phyloP scores from a whole-genome alignment of 352 stramenopile genomes.

The Globisporangium polare region DNA sequence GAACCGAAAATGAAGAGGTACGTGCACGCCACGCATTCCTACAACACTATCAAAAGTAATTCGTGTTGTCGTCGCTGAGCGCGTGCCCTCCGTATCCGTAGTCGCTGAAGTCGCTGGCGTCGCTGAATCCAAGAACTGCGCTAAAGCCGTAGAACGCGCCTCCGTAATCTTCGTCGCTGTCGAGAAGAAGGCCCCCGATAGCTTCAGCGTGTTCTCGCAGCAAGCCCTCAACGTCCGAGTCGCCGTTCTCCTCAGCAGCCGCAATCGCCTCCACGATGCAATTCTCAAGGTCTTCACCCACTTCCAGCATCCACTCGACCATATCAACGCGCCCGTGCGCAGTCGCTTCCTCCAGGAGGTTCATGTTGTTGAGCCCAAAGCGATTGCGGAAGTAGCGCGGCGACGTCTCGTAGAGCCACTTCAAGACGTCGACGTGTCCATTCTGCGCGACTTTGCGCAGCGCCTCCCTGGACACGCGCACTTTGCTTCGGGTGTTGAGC shows the following conservation, averaged over 20 bases:
- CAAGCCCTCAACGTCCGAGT: not conserved
- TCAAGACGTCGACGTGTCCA: not conserved
- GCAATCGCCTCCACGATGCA: not conserved
- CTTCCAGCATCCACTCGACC: not conserved
- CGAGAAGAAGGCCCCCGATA: not conserved
- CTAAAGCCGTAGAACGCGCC: too few relatives aligned
- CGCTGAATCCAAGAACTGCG: too few relatives aligned
- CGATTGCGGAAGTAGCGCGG: not conserved
- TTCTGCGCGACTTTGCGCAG: not conserved
- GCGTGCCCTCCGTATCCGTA: too few relatives aligned
- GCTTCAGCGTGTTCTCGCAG: not conserved
- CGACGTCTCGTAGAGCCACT: constrained; percentile 3
- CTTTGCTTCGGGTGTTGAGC: not conserved
- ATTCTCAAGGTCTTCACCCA: not conserved
- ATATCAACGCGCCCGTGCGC: not conserved
- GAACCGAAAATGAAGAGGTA: too few relatives aligned
- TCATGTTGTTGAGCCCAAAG: not conserved
- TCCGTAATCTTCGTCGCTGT: not conserved
- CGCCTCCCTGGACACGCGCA: not conserved
- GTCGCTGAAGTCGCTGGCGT: too few relatives aligned
- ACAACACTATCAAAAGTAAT: too few relatives aligned
- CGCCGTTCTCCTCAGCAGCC: not conserved
- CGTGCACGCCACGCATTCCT: too few relatives aligned
- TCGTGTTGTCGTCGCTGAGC: too few relatives aligned
- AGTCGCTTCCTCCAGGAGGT: not conserved